These are phyloP conservation scores for Lachancea waltii DNA, from an alignment of 805 yeast genomes.

Conservation along the genomic window DNA sequence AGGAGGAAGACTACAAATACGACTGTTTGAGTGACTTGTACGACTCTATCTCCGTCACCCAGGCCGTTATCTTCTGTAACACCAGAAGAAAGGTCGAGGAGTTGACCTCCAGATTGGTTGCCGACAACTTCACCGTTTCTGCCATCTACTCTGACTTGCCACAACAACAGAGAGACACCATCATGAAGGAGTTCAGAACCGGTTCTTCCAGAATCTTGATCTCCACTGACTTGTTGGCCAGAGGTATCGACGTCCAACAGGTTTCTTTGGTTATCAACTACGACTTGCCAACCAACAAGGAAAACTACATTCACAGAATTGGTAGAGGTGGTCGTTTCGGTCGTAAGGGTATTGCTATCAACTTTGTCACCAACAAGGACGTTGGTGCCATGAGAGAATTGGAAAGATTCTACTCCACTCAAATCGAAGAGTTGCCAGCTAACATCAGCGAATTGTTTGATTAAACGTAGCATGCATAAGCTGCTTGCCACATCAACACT, in stretches of 20 bases:
- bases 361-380: constrained; percentile 82
- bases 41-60: constrained; percentile 92
- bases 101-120: constrained; percentile 72
- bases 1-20: constrained; percentile 88
- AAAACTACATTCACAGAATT: constrained; percentile 93
- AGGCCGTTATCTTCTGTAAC: constrained; percentile 97
- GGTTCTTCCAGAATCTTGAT: constrained; percentile 91
- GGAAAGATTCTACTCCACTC: constrained; percentile 66
- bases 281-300: constrained; percentile 88
- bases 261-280: constrained; percentile 93
- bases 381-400: constrained; percentile 64
- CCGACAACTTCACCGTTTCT: constrained; percentile 81
- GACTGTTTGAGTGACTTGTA: constrained; percentile 92
- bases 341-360: constrained; percentile 96
- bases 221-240: constrained; percentile 95
- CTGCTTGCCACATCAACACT: background rate
- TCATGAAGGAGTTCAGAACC: constrained; percentile 92
- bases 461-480: constrained; percentile 2
- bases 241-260: constrained; percentile 98
- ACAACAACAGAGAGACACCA: constrained; percentile 88
- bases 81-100: constrained; percentile 92
- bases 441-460: constrained; percentile 49
- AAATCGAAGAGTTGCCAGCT: constrained; percentile 73
- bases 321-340: constrained; percentile 99
- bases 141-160: constrained; percentile 97